Conservation (phyloP, 257 asterid species). For the Solanum sitiens region DNA sequence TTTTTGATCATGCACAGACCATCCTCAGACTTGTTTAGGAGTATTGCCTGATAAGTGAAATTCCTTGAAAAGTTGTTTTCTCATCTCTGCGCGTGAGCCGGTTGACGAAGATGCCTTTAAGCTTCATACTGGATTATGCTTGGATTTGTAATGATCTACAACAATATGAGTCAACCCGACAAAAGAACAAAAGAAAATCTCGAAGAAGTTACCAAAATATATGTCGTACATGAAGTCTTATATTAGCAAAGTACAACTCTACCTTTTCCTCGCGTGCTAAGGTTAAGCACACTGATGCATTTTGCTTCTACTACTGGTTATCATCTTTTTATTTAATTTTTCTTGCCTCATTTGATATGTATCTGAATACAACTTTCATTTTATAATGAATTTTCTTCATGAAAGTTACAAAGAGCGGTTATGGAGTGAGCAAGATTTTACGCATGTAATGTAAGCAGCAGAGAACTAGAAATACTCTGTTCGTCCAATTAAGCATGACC, state of each 20-base stretch:
- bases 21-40: background rate
- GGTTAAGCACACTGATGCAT: background rate
- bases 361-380: background rate
- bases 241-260: background rate
- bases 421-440: too few relatives aligned
- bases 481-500: background rate
- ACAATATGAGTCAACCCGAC: background rate
- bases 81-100: background rate
- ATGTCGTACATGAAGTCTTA: background rate
- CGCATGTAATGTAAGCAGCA: background rate
- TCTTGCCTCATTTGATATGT: background rate
- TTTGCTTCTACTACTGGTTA: background rate
- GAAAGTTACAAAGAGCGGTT: too few relatives aligned
- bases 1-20: background rate
- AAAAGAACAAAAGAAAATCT: background rate
- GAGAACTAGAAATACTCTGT: background rate
- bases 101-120: background rate
- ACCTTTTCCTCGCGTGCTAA: background rate
- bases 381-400: background rate
- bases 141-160: background rate
- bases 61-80: background rate
- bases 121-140: background rate
- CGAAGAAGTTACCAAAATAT: background rate
- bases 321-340: background rate
- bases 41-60: background rate